Evolutionary conservation across 2,329 filamentous ascomycete genomes (phyloP), one percentile per base, ranked within the genome.

Genomic region (Sclerotinia nivalis): DNA sequence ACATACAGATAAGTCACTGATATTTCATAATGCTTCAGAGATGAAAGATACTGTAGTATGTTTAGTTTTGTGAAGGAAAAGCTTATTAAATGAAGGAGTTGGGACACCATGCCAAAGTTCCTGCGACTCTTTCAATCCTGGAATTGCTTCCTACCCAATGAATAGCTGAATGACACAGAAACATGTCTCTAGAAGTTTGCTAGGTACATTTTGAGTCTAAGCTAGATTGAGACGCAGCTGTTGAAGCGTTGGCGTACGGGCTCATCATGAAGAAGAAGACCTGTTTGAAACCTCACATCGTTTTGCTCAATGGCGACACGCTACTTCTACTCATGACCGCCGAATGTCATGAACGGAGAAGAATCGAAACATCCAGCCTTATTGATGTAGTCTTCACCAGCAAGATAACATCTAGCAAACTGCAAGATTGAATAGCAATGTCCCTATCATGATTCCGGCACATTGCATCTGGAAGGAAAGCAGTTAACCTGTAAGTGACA

Each of bases 31-130:
- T 18, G 34, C 12, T 55, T 55, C 15, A 43, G 40, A 43, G 40
- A 43, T 15, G 4, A 9, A 55, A 31, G 18, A 34, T 8, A 34
- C 52, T n/a, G 20, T n/a, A 56, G 6, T 56, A 56, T n/a, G 6
- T n/a, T 31, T 1, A 8, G 0, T 37, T n/a, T 13, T 4, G 5
- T n/a, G 1, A n/a, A 37, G 15, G 4, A 22, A 12, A 34, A 1
- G 13, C 31, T 37, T 20, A n/a, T 15, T 9, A 13, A 13, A 15
- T 6, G 31, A 37, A 58, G 31, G 22, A 37, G 7, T 56, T 10
- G 20, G 12, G 13, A n/a, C 31, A 20, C 13, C n/a, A 12, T n/a
- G 10, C 31, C 12, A 13, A 34, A 37, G 55, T 8, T 40, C 22
- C 22, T 10, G 12, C 15, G 54, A n/a, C 54, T 8, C 13, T 8